A percentile compares a stretch with the other conserved stretches of the same genome.
Conservation (phyloP, 179 eudicot genomes). For the Silene vulgaris region DNA sequence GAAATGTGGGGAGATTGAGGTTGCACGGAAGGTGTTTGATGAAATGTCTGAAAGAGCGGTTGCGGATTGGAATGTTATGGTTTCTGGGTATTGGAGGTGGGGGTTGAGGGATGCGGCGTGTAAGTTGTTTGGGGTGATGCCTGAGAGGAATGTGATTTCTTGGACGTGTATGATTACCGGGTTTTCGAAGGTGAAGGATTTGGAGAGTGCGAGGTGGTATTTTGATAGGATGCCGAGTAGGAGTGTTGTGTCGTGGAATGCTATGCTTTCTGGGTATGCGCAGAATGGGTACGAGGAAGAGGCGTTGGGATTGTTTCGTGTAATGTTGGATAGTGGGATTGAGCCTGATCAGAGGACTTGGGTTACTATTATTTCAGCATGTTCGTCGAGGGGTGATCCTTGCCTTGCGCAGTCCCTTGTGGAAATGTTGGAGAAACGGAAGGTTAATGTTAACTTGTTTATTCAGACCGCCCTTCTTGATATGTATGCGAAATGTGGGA, state of each 20-base stretch:
- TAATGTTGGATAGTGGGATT: constrained; percentile 44
- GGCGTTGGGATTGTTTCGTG: constrained; percentile 40
- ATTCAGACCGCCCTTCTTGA: constrained; percentile 59
- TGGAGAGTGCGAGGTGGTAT: constrained; percentile 47
- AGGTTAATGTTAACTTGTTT: constrained; percentile 31
- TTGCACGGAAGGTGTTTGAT: constrained; percentile 55
- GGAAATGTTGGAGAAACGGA: constrained; percentile 36
- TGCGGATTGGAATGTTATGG: constrained; percentile 56
- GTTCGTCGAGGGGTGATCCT: constrained; percentile 49
- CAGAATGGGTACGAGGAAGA: constrained; percentile 47
- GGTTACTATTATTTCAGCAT: constrained; percentile 49
- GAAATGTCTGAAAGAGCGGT: constrained; percentile 47
- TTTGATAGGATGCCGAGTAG: constrained; percentile 58
- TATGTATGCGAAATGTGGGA: constrained; percentile 63
- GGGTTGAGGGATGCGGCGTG: constrained; percentile 40
- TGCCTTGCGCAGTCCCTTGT: constrained; percentile 36
- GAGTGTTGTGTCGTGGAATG: constrained; percentile 65
- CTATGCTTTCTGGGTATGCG: constrained; percentile 57
- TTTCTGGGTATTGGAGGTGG: constrained; percentile 67
- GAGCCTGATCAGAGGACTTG: constrained; percentile 53
- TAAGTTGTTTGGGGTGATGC: constrained; percentile 46
- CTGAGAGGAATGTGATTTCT: constrained; percentile 46
- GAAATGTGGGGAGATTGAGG: constrained; percentile 40
- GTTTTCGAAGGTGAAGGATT: constrained; percentile 42
- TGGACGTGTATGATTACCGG: constrained; percentile 75